Evolutionary conservation across 1,284 basidiomycete genomes (phyloP), one percentile per base, ranked within the genome.

Genomic region (Moniliella sp.): DNA sequence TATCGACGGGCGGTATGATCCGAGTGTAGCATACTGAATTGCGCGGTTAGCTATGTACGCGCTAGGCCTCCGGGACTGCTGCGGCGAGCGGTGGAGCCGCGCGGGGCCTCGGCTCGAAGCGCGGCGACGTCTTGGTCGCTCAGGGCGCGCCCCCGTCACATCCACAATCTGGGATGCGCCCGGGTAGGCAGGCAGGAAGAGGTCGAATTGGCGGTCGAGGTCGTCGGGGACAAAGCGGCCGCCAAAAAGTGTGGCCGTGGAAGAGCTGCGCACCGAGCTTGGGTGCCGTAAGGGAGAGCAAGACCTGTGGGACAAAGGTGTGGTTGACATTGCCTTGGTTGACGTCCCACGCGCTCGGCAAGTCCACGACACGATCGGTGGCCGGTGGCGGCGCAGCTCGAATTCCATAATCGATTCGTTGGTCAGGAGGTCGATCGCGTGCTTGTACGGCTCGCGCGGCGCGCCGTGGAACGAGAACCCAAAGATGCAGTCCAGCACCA

Each of bases 331-430:
- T 46, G 1, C 86, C 84, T 21, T 68, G 62, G 44, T 88, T 81
- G 15, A 94, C 82, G 48, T 82, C 73, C 86, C 86, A 97, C 3
- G 84, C 88, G 1, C 78, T 83, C 0, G 91, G 91, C 34, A 97
- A 86, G 58, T 99, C 91, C 4, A 94, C 77, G 1, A 57, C 8
- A 60, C 42, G 26, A 61, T 46, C 11, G 53, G 57, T 14, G 44
- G 42, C 10, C 27, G 23, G n/a, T 34, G 25, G 13, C 26, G 18
- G n/a, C 40, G 33, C 5, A 15, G 39, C 30, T 48, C 43, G 18
- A 53, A 53, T 25, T 53, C 50, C 35, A 53, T 45, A 11, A 47
- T 30, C 2, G 43, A 46, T 19, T 53, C 50, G 37, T 48, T 36
- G 23, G 43, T 45, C 28, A 97, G 66, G 3, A 76, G 64, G 1